Evolutionary conservation across 176 grass and related monocot genomes (phyloP).

Genomic region (Bothriochloa decipiens): DNA sequence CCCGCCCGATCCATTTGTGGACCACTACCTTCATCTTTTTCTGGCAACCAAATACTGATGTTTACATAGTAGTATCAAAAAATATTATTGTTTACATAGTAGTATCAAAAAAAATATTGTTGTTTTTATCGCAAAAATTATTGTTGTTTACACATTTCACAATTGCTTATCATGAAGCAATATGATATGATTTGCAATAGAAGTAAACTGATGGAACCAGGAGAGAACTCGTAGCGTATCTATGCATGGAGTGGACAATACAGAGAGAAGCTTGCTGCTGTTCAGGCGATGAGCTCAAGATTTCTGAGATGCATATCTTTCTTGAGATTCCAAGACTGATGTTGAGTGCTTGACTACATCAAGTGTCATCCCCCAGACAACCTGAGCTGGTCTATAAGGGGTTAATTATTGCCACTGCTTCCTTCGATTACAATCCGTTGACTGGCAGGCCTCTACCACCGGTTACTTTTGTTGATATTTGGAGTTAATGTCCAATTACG

Average conservation of each 20-base stretch:
- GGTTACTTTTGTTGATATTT: constrained; percentile 11
- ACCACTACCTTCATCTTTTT: neutral
- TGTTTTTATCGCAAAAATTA: neutral
- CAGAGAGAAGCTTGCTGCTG: neutral
- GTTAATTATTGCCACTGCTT: constrained; percentile 30
- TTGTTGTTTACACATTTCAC: neutral
- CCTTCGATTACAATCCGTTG: constrained; percentile 36
- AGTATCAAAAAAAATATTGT: neutral
- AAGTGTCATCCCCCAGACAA: constrained; percentile 10
- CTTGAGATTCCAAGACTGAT: constrained; percentile 44
- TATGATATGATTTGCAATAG: no score
- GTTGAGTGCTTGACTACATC: constrained; percentile 40
- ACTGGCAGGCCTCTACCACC: neutral
- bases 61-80: neutral
- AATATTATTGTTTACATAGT: neutral
- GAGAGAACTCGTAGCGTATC: neutral
- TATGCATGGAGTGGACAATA: neutral
- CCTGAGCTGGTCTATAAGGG: constrained; percentile 34
- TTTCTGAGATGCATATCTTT: constrained; percentile 30
- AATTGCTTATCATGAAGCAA: neutral
- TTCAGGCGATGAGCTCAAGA: neutral
- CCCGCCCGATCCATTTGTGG: neutral
- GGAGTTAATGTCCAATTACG: neutral
- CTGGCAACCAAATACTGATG: neutral
- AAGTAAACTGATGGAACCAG: neutral